Base-by-base conservation (phyloP, 371 early-diverging fungal species). In the Coemansia sp. region DNA sequence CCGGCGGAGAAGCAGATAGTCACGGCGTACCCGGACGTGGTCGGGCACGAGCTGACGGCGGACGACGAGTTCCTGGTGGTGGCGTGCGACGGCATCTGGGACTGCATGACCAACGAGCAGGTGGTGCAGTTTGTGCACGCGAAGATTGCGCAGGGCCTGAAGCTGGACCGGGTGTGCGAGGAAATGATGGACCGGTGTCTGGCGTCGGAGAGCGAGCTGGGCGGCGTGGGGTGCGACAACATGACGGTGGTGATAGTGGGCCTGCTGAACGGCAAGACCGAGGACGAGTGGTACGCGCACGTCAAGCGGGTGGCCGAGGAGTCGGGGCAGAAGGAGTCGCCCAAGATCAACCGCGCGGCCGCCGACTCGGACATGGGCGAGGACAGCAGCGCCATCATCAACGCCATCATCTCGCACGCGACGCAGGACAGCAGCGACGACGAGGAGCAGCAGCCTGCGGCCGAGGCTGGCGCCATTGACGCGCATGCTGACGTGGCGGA, bases 11-110 rank as follows among this genome's bases (percentile, higher is more conserved):
- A 92, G 68, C 97, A 96, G 80, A 85, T 90, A 16, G 97, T 98
- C 14, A 95, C 95, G 41, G 90, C 91, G 31, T 71, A 86, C 63
- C 99, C 99, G 48, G 99, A 95, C 55, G 84, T 93, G 38, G 78
- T 82, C 34, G 81, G 84, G 59, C 84, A 83, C 62, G 60, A 61
- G 41, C 72, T 94, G 8, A 81, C 77, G 4, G 83, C 82, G 6
- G 83, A 86, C 5, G 94, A 95, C 68, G 97, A 97, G 72, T 97
- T 97, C 71, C 61, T 97, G 50, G 92, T 97, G 4, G 59, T 98
- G 31, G 99, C 97, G 2, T 98, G 99, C 79, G 99, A 98, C 81
- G 98, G 97, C 55, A 96, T 96, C 59, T 98, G 98, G 98, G 98
- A 98, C 79, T 94, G 95, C 78, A 85, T 96, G 85, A 82, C 84